Base-by-base conservation (phyloP, 352 stramenopile species). In the Globisporangium yorkense region DNA sequence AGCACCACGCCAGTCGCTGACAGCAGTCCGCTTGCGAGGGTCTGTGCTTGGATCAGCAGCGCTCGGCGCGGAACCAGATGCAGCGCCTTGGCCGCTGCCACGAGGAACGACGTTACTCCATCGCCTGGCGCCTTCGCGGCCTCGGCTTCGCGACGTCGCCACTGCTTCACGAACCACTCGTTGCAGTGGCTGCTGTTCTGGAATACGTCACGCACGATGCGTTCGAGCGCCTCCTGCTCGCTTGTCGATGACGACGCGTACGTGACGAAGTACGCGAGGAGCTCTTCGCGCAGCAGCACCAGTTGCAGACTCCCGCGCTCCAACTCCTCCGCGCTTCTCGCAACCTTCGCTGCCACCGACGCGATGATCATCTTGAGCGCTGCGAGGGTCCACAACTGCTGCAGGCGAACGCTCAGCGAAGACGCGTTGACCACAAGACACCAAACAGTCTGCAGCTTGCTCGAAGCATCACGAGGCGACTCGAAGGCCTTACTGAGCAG, bases 401-500 rank as follows among this genome's bases (percentile, higher is more conserved):
- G 0, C 10, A 21, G 6, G 16, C 54, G 37, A 18, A 37, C n/a
- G 2, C 18, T 21, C 29, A 49, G 16, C n/a, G 46, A 20, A 21
- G 29, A 2, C 6, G 13, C 13, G 12, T 18, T 12, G 10, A 33
- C 9, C 43, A 62, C 33, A 24, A 70, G 49, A 16, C 72, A 39
- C 63, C 61, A 74, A 3, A 77, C 29, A 0, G 57, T 31, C 16
- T 59, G 16, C 9, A 84, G 18, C 40, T 66, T 56, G 10, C 67
- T 71, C 1, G 72, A 49, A 1, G 70, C 16, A 0, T 13, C 16
- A 2, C 31, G 40, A 16, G 70, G 40, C 1, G 56, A 37, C 4
- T 52, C 51, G 51, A 80, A 82, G 0, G 45, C 51, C 46, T 50
- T 65, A 39, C 65, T 75, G 2, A 58, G n/a, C 3, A 84, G 35